Percentiles rank a stretch among this genome's conserved stretches.
Conservation (phyloP, 2,329 filamentous ascomycete genomes). For the Claviceps pazoutovae region DNA sequence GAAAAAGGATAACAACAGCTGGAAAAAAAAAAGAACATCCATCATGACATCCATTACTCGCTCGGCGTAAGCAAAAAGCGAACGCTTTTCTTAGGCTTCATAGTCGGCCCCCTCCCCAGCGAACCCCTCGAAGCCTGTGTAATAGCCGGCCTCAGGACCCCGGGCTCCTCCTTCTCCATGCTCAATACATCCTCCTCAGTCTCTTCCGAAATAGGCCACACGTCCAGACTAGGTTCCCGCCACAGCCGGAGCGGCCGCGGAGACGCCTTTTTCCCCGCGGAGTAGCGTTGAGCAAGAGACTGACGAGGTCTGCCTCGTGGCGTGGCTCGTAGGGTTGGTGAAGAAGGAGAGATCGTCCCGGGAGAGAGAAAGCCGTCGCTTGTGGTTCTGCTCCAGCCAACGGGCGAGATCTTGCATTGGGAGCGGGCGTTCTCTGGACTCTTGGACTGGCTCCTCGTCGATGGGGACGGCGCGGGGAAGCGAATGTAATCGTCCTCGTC, state of each 20-base stretch:
- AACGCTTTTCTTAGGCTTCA: conserved; percentile 42
- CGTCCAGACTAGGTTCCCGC: conserved; percentile 44
- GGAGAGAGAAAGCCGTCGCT: conserved; percentile 13
- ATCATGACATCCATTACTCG: conserved; percentile 15
- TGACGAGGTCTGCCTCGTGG: conserved; percentile 3
- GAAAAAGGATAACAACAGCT: neutral
- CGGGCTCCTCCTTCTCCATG: conserved; percentile 20
- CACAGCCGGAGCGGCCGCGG: conserved; percentile 31
- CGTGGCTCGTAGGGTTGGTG: neutral
- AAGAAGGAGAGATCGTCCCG: conserved; percentile 2
- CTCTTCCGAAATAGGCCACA: conserved; percentile 47
- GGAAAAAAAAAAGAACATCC: neutral
- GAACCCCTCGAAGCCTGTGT: neutral
- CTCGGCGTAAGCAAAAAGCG: conserved; percentile 36
- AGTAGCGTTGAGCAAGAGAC: conserved; percentile 1
- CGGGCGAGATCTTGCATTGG: conserved; percentile 19
- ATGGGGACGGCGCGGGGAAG: conserved; percentile 26
- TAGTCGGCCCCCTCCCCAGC: conserved; percentile 19
- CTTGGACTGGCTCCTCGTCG: conserved; percentile 18
- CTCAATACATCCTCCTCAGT: conserved; percentile 37
- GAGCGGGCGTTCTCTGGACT: conserved; percentile 23
- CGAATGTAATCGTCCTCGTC: conserved; percentile 38
- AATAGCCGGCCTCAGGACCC: neutral
- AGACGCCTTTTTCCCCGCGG: conserved; percentile 10
- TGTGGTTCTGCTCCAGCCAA: conserved; percentile 12